Evolutionary conservation across 1,139 yeast genomes (phyloP), one percentile per base, ranked within the genome.

Genomic region (Suhomyces kunorum): DNA sequence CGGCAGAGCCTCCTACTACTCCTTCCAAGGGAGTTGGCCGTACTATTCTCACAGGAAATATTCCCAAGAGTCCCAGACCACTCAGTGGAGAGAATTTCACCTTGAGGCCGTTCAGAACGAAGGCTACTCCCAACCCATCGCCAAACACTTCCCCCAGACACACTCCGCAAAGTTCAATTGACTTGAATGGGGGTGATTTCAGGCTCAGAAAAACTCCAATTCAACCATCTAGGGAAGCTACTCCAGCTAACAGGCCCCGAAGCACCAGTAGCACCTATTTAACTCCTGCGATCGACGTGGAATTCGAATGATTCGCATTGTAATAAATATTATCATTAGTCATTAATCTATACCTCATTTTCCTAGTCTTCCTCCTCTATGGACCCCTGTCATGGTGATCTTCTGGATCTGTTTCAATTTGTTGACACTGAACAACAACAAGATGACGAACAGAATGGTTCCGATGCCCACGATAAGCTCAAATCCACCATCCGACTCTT

Each of bases 381-480:
- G 41, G 8, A 23, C 80, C 68, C 71, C 71, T 3, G 69, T 62
- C 76, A 72, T 70, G 17, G 76, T 71, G 5, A 72, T 58, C 44
- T 58, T 69, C 49, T 69, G 73, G 6, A 71, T 53, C 34, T 57
- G 59, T 16, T 54, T 56, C 36, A 72, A 54, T 40, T 60, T 66
- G 32, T 54, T 61, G 2, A 63, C 56, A 39, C 70, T 61, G 28
- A 62, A 50, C 18, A 49, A 35, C 11, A 70, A 54, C 26, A 69
- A 55, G 0, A 55, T 32, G 2, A 58, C 32, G 34, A 71, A 54
- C 4, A 63, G 40, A 1, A 67, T 37, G 8, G 61, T 46, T 20
- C 74, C 63, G 3, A 58, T 33, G 1, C 49, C 50, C 3, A 68
- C 61, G 2, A 70, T 63, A 3, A 56, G 37, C 40, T 68, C 72